Evolutionary conservation across 768 basidiomycete genomes (phyloP).

Genomic region (Xerocomellus chrysenteron): DNA sequence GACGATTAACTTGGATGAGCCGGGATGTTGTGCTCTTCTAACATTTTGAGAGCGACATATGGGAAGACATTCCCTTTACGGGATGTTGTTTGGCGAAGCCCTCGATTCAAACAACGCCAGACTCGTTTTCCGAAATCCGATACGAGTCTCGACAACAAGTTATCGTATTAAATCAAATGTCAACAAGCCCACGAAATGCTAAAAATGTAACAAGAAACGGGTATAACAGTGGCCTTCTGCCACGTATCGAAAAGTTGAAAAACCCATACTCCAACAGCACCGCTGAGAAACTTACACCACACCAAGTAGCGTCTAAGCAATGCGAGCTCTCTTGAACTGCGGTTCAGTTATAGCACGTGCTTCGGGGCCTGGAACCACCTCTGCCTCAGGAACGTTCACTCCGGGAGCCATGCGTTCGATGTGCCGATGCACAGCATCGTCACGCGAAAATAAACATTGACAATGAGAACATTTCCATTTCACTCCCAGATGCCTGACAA

Average conservation of each 20-base stretch:
- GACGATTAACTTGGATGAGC: not conserved
- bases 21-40: not conserved
- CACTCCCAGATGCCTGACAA: slow-evolving; percentile 29
- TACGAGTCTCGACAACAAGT: not conserved
- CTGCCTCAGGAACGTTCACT: slow-evolving; percentile 23
- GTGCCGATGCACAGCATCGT: slow-evolving; percentile 33
- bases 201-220: not conserved
- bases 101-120: slow-evolving; percentile 17
- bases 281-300: not conserved
- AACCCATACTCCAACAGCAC: not conserved
- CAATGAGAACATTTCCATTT: slow-evolving; percentile 33
- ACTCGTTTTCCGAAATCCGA: not conserved
- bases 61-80: slow-evolving; percentile 18
- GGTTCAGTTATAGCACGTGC: slow-evolving; percentile 13
- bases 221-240: slow-evolving; percentile 8
- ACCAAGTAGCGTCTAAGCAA: slow-evolving; percentile 4
- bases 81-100: slow-evolving; percentile 14
- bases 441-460: slow-evolving; percentile 27
- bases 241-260: not conserved
- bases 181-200: not conserved
- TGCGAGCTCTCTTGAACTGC: not conserved
- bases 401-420: slow-evolving; percentile 28
- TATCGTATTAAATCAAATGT: not conserved
- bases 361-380: slow-evolving; percentile 20
- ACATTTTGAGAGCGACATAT: not conserved